Evolutionary conservation across 352 stramenopile genomes (phyloP).

Genomic region (Globisporangium spiculum): DNA sequence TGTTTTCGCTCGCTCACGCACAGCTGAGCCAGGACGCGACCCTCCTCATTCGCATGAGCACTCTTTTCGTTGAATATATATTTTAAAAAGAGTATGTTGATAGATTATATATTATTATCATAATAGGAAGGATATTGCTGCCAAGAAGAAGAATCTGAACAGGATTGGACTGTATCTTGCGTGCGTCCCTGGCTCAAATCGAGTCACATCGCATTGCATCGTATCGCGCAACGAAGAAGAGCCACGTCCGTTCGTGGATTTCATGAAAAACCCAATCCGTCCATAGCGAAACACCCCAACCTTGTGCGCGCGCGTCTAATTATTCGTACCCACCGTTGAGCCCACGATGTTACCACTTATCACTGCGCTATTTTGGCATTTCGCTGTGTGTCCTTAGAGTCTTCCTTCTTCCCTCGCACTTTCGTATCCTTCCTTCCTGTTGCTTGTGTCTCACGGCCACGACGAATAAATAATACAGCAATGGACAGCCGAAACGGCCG

Average conservation of each 20-base stretch:
- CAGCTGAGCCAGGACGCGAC: background rate
- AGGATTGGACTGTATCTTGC: background rate
- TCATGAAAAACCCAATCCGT: background rate
- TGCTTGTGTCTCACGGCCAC: background rate
- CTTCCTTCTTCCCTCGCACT: background rate
- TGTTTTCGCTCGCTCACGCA: background rate
- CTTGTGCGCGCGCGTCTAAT: background rate
- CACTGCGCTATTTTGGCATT: background rate
- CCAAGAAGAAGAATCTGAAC: background rate
- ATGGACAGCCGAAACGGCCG: background rate
- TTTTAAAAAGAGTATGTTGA: no score
- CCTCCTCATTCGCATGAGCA: background rate
- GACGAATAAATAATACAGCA: background rate
- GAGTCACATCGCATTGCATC: background rate
- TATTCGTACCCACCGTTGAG: background rate
- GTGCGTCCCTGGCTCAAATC: background rate
- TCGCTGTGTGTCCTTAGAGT: background rate
- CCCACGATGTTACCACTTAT: background rate
- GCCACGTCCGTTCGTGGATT: background rate
- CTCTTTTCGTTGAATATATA: no score
- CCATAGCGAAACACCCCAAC: background rate
- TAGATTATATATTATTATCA: no score
- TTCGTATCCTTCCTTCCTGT: no score
- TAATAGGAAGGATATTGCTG: no score
- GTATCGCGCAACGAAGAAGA: background rate